phyloP scores from a whole-genome alignment of 805 yeast genomes.

The Cyberlindnera misumaiensis region DNA sequence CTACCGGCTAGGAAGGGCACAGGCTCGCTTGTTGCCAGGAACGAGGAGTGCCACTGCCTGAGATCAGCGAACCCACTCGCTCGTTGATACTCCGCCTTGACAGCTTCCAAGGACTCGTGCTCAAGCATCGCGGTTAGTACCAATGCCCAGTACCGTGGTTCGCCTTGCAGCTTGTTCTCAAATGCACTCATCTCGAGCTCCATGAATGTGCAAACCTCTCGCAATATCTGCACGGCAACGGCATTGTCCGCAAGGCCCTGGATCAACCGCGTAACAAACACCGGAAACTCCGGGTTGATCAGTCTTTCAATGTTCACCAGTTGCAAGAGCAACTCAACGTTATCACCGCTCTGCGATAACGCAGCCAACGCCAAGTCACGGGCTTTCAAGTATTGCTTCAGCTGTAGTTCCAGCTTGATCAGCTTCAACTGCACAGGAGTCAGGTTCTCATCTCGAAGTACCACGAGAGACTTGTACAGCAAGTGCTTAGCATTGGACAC shows the following conservation, averaged over 20 bases:
- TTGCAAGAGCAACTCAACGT: slow-evolving; percentile 33
- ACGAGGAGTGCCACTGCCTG: too few relatives aligned
- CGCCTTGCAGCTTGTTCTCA: neutral
- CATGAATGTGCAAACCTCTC: neutral
- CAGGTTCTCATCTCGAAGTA: slow-evolving; percentile 18
- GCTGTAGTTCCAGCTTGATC: slow-evolving; percentile 36
- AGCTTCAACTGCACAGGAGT: slow-evolving; percentile 30
- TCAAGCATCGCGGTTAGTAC: neutral
- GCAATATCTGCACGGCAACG: neutral
- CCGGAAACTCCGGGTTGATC: slow-evolving; percentile 3
- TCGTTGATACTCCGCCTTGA: too few relatives aligned
- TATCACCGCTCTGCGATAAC: slow-evolving; percentile 25
- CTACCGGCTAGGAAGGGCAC: too few relatives aligned
- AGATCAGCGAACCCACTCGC: too few relatives aligned
- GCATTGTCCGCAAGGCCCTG: neutral
- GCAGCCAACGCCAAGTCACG: slow-evolving; percentile 10
- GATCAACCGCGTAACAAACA: slow-evolving; percentile 4
- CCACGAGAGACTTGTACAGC: slow-evolving; percentile 30
- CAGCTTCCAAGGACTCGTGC: too few relatives aligned
- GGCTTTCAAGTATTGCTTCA: slow-evolving; percentile 32
- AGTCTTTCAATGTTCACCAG: slow-evolving; percentile 36
- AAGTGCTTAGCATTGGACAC: slow-evolving; percentile 32
- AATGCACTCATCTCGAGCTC: neutral
- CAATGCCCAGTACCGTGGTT: neutral
- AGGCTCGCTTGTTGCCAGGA: too few relatives aligned